These are phyloP conservation scores for Kalaharituber pfeilii DNA, from an alignment of 2,329 filamentous ascomycete species.

Conservation along the genomic window DNA sequence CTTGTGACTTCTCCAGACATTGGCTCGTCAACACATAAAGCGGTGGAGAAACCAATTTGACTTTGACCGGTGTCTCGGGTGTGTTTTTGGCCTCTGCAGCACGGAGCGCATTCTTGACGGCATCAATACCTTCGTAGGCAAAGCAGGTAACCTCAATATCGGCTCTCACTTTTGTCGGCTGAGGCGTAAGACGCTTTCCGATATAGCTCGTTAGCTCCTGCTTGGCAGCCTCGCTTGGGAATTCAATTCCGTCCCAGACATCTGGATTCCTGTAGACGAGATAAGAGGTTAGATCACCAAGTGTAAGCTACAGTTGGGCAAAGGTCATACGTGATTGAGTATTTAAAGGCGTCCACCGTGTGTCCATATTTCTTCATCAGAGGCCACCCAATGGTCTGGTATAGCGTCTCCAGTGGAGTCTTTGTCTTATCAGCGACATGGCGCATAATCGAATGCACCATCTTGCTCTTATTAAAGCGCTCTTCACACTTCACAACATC, in stretches of 20 bases:
- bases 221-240: conserved; percentile 68
- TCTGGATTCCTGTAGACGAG: conserved; percentile 56
- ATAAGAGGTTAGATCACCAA: neutral
- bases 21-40: conserved; percentile 93
- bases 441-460: conserved; percentile 97
- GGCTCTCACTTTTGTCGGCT: conserved; percentile 96
- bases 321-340: conserved; percentile 70
- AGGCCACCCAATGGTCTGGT: conserved; percentile 90
- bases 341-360: conserved; percentile 94
- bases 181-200: conserved; percentile 86
- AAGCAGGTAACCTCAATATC: conserved; percentile 94
- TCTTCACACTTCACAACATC: conserved; percentile 98
- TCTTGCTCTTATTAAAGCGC: conserved; percentile 99
- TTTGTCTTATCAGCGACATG: conserved; percentile 96
- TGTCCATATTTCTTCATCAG: conserved; percentile 96
- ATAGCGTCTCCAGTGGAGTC: conserved; percentile 83
- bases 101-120: conserved; percentile 81
- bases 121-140: conserved; percentile 94
- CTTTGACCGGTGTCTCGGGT: conserved; percentile 84
- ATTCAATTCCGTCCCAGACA: conserved; percentile 84
- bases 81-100: conserved; percentile 89
- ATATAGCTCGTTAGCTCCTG: conserved; percentile 92
- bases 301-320: neutral
- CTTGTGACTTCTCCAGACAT: conserved; percentile 78
- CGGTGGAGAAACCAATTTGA: conserved; percentile 92